These are phyloP conservation scores for Colletotrichum brevisporum DNA, from an alignment of 2,329 filamentous ascomycete species.

Conservation along the genomic window DNA sequence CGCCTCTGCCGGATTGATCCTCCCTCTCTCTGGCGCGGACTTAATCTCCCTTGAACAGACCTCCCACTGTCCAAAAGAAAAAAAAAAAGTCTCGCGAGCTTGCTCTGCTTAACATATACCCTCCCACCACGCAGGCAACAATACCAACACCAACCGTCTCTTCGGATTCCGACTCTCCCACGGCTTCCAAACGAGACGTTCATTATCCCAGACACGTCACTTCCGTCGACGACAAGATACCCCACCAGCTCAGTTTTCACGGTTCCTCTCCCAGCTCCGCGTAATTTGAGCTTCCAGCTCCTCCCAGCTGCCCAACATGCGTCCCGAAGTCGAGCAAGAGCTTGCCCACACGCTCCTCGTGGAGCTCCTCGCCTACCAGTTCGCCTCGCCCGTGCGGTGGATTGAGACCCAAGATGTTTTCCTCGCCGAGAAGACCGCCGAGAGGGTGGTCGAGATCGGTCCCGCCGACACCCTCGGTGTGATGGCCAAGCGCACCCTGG, in stretches of 20 bases:
- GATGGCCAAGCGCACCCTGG: conserved; percentile 96
- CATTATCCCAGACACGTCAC: conserved; percentile 9
- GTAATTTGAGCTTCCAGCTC: conserved; percentile 39
- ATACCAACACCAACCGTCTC: not conserved
- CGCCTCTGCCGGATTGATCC: conserved; percentile 36
- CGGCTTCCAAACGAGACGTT: conserved; percentile 29
- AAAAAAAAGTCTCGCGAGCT: conserved; percentile 33
- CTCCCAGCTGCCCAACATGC: conserved; percentile 73
- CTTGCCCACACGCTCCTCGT: conserved; percentile 98
- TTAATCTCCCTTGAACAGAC: conserved; percentile 40
- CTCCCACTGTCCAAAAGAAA: conserved; percentile 26
- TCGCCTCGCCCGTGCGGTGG: conserved; percentile 98
- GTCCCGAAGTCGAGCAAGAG: conserved; percentile 99
- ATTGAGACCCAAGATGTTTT: conserved; percentile 99
- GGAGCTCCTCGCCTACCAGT: conserved; percentile 98
- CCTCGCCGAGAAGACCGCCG: conserved; percentile 93
- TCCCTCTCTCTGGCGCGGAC: conserved; percentile 40
- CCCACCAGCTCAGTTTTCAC: conserved; percentile 26
- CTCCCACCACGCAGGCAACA: conserved; percentile 30
- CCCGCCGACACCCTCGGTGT: conserved; percentile 96
- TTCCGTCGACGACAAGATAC: conserved; percentile 37
- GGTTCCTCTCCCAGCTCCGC: conserved; percentile 41
- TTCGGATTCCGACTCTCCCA: conserved; percentile 32
- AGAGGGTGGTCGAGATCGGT: conserved; percentile 97
- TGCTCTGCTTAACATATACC: conserved; percentile 38